Conservation (phyloP, 2,329 filamentous ascomycete species). For the Daldinia eschscholtzii region DNA sequence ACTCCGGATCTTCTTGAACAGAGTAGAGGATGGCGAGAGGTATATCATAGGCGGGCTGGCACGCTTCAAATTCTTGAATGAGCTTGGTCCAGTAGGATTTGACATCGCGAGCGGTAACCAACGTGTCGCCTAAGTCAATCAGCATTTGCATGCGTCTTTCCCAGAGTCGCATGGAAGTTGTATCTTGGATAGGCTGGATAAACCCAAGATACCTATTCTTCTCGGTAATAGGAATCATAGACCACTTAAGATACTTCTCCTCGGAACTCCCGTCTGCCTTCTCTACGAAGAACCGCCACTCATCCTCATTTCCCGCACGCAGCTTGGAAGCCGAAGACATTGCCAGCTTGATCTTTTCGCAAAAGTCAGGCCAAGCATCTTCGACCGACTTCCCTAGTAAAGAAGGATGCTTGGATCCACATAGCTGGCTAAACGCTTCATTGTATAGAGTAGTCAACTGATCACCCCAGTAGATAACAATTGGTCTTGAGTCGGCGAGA, state of each 20-base stretch:
- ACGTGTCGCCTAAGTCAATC: constrained; percentile 60
- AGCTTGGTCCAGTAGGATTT: constrained; percentile 63
- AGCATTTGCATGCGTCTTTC: constrained; percentile 64
- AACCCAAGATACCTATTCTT: constrained; percentile 60
- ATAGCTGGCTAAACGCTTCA: constrained; percentile 74
- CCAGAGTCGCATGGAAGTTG: constrained; percentile 62
- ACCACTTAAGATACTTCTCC: constrained; percentile 64
- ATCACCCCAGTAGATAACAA: constrained; percentile 74
- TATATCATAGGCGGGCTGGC: constrained; percentile 62
- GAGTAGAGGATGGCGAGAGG: constrained; percentile 66
- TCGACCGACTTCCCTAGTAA: constrained; percentile 71
- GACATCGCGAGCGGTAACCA: constrained; percentile 59
- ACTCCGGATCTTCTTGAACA: constrained; percentile 56
- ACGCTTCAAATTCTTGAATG: constrained; percentile 59
- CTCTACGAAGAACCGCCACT: constrained; percentile 62
- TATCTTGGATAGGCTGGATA: constrained; percentile 62
- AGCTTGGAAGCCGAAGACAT: constrained; percentile 55
- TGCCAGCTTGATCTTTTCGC: constrained; percentile 54
- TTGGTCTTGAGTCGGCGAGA: constrained; percentile 61
- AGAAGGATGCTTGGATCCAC: constrained; percentile 73
- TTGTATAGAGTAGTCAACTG: constrained; percentile 77
- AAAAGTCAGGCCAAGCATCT: constrained; percentile 70
- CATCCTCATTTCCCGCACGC: constrained; percentile 56
- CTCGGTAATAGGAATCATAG: constrained; percentile 61
- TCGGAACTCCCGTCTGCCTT: constrained; percentile 57